phyloP scores from a whole-genome alignment of 495 filamentous ascomycete genomes.

The Stereocaulon alpinum region DNA sequence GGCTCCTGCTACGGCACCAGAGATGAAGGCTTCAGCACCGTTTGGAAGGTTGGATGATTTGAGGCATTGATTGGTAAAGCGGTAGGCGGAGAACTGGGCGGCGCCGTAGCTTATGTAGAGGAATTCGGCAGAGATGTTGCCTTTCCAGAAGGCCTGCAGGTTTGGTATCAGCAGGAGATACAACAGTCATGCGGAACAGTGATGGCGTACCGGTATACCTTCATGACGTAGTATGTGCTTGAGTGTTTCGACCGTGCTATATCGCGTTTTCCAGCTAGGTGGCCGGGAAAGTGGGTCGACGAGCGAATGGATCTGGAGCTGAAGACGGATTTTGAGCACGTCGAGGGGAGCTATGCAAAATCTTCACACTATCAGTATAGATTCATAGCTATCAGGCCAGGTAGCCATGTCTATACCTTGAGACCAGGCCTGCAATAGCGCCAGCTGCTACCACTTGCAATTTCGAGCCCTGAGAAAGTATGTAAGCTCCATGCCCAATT shows the following conservation, averaged over 20 bases:
- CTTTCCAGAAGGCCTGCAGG: conserved; percentile 81
- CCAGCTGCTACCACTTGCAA: conserved; percentile 75
- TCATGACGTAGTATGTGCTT: conserved; percentile 64
- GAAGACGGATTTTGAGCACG: conserved; percentile 93
- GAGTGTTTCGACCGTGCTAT: conserved; percentile 70
- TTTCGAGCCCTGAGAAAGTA: conserved; percentile 55
- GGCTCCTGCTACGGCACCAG: conserved; percentile 71
- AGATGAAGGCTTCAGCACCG: conserved; percentile 57
- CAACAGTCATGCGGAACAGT: background rate
- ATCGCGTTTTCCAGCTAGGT: conserved; percentile 58
- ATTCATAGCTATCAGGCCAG: too few species aligned
- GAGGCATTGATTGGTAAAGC: conserved; percentile 53
- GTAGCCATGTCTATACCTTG: conserved; percentile 41
- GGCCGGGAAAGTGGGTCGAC: conserved; percentile 50
- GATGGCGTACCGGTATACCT: conserved; percentile 53
- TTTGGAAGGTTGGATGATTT: conserved; percentile 45
- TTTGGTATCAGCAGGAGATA: background rate
- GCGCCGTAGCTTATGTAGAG: conserved; percentile 86
- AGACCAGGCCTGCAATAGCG: conserved; percentile 78
- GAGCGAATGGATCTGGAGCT: conserved; percentile 75
- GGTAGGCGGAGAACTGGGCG: conserved; percentile 86
- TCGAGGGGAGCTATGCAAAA: conserved; percentile 90
- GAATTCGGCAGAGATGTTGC: conserved; percentile 88
- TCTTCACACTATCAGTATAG: conserved; percentile 29
- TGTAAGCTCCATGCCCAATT: conserved; percentile 6